phyloP scores from a whole-genome alignment of 371 early-diverging fungal genomes.

The Mortierella sp. region DNA sequence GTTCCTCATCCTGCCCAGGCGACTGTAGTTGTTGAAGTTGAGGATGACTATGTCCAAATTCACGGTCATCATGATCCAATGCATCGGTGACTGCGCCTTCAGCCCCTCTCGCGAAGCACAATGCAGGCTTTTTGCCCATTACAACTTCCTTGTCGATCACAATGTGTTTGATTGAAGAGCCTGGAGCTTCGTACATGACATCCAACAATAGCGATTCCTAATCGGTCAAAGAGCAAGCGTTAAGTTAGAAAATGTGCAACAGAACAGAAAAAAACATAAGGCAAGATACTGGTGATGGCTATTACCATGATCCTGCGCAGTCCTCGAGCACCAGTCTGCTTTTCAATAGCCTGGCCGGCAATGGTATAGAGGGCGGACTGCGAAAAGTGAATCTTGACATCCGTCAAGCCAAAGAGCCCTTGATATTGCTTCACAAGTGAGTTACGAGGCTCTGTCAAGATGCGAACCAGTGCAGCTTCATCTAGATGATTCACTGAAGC shows the following conservation, averaged over 20 bases:
- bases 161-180: slow-evolving; percentile 76
- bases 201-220: slow-evolving; percentile 81
- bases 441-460: slow-evolving; percentile 89
- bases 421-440: slow-evolving; percentile 88
- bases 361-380: slow-evolving; percentile 76
- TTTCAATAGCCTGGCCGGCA: slow-evolving; percentile 82
- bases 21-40: slow-evolving; percentile 4
- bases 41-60: slow-evolving; percentile 8
- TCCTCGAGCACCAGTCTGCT: slow-evolving; percentile 93
- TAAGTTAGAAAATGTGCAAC: not conserved
- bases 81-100: slow-evolving; percentile 49
- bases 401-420: slow-evolving; percentile 76
- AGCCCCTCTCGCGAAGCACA: slow-evolving; percentile 74
- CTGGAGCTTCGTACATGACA: slow-evolving; percentile 88
- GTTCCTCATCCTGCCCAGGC: slow-evolving; percentile 36
- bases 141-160: slow-evolving; percentile 79
- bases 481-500: slow-evolving; percentile 80
- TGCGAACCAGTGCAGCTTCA: slow-evolving; percentile 80
- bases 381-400: slow-evolving; percentile 81
- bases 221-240: not conserved
- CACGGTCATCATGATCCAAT: slow-evolving; percentile 35
- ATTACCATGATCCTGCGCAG: slow-evolving; percentile 85
- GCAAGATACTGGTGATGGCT: not conserved
- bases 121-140: slow-evolving; percentile 65
- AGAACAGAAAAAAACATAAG: not conserved